Conservation (phyloP, 768 basidiomycete genomes). For the Sarcodon aspratus region DNA sequence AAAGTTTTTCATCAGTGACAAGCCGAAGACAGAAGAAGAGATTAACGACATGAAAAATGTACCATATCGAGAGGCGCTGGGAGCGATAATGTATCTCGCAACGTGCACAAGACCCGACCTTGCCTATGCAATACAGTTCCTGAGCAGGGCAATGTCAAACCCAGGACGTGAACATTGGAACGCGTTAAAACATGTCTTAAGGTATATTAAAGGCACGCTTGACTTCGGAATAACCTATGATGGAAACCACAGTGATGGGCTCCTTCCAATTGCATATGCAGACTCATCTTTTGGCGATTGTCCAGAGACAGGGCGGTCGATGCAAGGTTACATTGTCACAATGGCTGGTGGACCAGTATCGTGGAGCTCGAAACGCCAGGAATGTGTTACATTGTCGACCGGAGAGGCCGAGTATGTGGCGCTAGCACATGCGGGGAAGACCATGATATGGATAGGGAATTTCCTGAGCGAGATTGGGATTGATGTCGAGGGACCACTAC, state of each 20-base stretch:
- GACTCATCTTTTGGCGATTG: slow-evolving; percentile 9
- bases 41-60: neutral
- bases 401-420: slow-evolving; percentile 26
- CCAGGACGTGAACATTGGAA: slow-evolving; percentile 12
- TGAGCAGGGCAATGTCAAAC: slow-evolving; percentile 12
- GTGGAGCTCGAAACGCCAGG: slow-evolving; percentile 26
- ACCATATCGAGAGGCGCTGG: slow-evolving; percentile 7
- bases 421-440: slow-evolving; percentile 18
- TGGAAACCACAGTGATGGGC: too few species aligned
- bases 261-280: too few species aligned
- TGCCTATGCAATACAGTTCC: slow-evolving; percentile 13
- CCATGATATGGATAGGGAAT: slow-evolving; percentile 9
- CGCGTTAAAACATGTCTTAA: slow-evolving; percentile 14
- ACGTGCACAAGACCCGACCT: slow-evolving; percentile 24
- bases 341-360: slow-evolving; percentile 19
- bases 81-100: slow-evolving; percentile 19
- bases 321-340: slow-evolving; percentile 24
- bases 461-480: slow-evolving; percentile 4
- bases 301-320: slow-evolving; percentile 16
- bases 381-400: slow-evolving; percentile 22
- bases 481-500: too few species aligned
- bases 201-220: slow-evolving; percentile 16
- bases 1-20: neutral
- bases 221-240: slow-evolving; percentile 6
- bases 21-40: slow-evolving; percentile 1